These are phyloP conservation scores for Cyclotella kingstonii DNA, from an alignment of 108 stramenopile species.

Conservation along the genomic window DNA sequence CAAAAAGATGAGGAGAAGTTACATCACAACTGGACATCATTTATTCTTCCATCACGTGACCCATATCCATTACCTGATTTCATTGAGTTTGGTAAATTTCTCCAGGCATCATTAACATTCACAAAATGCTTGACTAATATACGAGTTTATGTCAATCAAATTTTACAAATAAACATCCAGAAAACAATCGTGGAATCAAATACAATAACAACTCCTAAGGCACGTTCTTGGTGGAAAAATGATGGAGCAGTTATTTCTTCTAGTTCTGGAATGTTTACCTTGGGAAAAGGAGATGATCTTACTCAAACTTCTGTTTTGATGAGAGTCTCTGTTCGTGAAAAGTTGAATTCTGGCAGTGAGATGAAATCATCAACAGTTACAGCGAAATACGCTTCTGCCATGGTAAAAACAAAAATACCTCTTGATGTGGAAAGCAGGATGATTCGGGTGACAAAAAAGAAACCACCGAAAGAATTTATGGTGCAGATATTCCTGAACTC, in stretches of 20 bases:
- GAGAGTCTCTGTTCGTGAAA: constrained; percentile 30
- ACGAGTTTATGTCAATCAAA: constrained; percentile 59
- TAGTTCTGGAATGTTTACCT: constrained; percentile 56
- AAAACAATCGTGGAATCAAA: constrained; percentile 65
- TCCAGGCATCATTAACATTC: constrained; percentile 71
- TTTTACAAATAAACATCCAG: constrained; percentile 46
- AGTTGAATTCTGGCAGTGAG: constrained; percentile 14
- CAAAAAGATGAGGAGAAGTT: constrained; percentile 13
- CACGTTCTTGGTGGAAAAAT: constrained; percentile 54
- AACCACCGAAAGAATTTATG: constrained; percentile 61
- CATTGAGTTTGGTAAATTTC: constrained; percentile 72
- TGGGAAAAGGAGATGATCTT: constrained; percentile 33
- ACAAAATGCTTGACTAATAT: constrained; percentile 57
- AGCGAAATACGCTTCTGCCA: constrained; percentile 72
- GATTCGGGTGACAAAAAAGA: constrained; percentile 86
- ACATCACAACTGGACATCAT: constrained; percentile 70
- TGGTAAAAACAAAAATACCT: constrained; percentile 63
- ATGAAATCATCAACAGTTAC: constrained; percentile 53
- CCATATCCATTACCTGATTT: constrained; percentile 64
- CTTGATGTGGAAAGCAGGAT: constrained; percentile 60
- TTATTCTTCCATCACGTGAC: constrained; percentile 72
- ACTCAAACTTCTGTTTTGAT: constrained; percentile 37
- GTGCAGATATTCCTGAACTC: constrained; percentile 67
- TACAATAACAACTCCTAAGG: constrained; percentile 35
- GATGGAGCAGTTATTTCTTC: constrained; percentile 57